These are phyloP conservation scores for Fusarium nisikadoi DNA, from an alignment of 2,329 filamentous ascomycete species.

Conservation along the genomic window DNA sequence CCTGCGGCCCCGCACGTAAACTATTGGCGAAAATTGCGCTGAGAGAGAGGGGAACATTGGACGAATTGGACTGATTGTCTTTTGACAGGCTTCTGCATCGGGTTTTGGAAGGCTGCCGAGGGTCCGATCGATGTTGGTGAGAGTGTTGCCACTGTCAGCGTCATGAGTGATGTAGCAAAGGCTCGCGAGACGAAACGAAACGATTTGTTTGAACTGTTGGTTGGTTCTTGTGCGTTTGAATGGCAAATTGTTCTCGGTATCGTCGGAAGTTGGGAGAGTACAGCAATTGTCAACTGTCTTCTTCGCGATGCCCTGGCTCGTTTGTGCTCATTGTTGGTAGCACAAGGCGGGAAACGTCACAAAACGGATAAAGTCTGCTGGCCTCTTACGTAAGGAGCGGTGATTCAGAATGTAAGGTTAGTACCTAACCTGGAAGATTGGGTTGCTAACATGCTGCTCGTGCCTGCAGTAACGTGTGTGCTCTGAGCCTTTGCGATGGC, in stretches of 20 bases:
- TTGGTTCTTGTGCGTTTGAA: accelerated
- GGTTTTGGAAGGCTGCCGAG: background rate
- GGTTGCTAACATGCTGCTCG: background rate
- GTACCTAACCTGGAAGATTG: too few relatives aligned
- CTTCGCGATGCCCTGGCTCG: accelerated
- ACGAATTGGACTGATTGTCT: background rate
- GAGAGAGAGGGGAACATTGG: background rate
- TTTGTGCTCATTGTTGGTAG: accelerated
- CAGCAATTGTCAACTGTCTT: background rate
- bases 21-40: background rate
- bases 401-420: accelerated
- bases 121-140: background rate
- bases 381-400: too few relatives aligned
- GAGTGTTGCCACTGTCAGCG: background rate
- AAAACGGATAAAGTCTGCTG: background rate
- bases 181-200: background rate
- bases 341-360: background rate
- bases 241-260: background rate
- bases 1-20: background rate
- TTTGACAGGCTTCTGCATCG: background rate
- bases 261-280: too few relatives aligned
- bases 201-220: background rate
- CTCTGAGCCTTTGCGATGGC: background rate
- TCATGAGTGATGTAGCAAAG: background rate
- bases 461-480: background rate